Conservation (phyloP, 331 rosid genomes). For the Quercus phellos region DNA sequence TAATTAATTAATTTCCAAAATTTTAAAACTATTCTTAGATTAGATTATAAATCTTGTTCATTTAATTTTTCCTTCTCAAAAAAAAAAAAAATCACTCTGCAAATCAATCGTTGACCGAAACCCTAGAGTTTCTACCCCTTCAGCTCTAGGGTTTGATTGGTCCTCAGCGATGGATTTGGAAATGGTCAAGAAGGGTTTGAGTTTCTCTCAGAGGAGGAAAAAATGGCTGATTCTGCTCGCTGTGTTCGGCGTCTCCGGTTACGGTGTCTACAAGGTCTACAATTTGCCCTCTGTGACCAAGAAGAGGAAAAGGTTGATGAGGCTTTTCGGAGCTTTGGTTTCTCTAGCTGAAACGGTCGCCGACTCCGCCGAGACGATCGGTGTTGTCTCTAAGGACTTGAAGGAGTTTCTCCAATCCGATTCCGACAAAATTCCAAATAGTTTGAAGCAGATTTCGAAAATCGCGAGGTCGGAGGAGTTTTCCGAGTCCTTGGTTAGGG, state of each 20-base stretch:
- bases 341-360: slow-evolving; percentile 57
- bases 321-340: slow-evolving; percentile 53
- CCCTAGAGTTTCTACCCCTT: slow-evolving; percentile 21
- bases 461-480: slow-evolving; percentile 64
- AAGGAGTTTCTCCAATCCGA: slow-evolving; percentile 62
- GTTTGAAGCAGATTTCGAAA: slow-evolving; percentile 72
- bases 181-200: slow-evolving; percentile 33
- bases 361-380: slow-evolving; percentile 56
- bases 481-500: slow-evolving; percentile 35
- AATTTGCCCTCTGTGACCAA: slow-evolving; percentile 50
- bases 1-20: too few species aligned
- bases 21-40: not conserved
- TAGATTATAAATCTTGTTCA: not conserved
- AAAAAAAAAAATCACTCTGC: not conserved
- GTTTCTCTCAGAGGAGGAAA: slow-evolving; percentile 39
- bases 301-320: slow-evolving; percentile 40
- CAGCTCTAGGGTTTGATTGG: slow-evolving; percentile 13
- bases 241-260: slow-evolving; percentile 59
- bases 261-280: slow-evolving; percentile 63
- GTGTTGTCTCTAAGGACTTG: slow-evolving; percentile 55
- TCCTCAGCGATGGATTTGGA: slow-evolving; percentile 47
- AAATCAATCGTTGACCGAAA: not conserved
- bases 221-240: slow-evolving; percentile 54
- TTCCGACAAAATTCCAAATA: slow-evolving; percentile 72
- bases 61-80: not conserved